Evolutionary conservation across 352 stramenopile species (phyloP), one percentile per base, ranked within the genome.

Genomic region (Pythium plurisporium): DNA sequence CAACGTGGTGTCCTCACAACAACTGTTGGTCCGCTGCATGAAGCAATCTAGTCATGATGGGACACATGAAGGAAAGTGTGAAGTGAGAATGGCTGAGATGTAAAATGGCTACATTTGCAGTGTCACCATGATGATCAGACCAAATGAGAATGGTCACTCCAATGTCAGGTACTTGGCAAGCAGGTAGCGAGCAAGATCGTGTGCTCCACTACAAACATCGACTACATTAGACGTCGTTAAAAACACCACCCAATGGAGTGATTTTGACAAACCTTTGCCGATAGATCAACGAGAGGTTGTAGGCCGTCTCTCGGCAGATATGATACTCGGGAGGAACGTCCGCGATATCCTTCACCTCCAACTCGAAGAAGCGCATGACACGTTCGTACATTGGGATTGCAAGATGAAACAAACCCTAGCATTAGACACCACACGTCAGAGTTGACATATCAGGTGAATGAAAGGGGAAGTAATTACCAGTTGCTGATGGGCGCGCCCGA

Each of bases 261-360:
- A 41, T 12, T 7, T 17, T 1, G 14, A 49, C 36, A 29, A 33
- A 94, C 84, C 84, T 94, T 59, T 95, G 78, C 43, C 88, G 86
- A 67, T 95, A 95, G 30, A 95, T 93, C 26, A 95, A 72, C 15
- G 82, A 91, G 33, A 95, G 66, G 38, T 95, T 95, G 68, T 93
- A 93, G n/a, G 85, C 85, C 8, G 85, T 90, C 63, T 95, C 85
- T 20, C 79, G 73, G 50, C 77, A 92, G 14, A 95, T 70, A 42
- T 80, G 67, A 45, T 91, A 93, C 63, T 91, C 77, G 2, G 59
- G 53, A 1, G 79, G 77, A 19, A 90, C 66, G 9, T 87, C 64
- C 3, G 59, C 67, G 8, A 73, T 45, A 19, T 82, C 65, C 22
- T 73, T 60, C 19, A 86, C 76, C 48, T 70, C 72, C 20, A 76